A percentile compares a stretch with the other conserved stretches of the same genome.
These are phyloP conservation scores for Paramecium tetraurelia DNA, from an alignment of 73 alveolate species.

Conservation along the genomic window DNA sequence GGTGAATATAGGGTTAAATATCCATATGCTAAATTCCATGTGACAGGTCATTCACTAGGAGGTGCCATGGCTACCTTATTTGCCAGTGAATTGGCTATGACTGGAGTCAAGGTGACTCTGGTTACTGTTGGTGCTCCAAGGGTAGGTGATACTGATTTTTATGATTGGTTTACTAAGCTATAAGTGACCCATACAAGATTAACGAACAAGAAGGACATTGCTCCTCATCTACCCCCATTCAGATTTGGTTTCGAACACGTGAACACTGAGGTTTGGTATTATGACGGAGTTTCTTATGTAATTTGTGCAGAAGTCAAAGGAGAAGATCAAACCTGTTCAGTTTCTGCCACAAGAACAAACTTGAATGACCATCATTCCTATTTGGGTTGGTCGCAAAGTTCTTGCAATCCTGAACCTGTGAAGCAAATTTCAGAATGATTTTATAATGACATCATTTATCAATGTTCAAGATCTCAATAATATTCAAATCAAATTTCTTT, in stretches of 20 bases:
- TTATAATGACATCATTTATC: not conserved
- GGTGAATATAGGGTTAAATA: not conserved
- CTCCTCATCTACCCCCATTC: constrained; percentile 53
- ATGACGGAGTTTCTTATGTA: not conserved
- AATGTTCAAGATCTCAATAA: not conserved
- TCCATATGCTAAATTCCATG: constrained; percentile 34
- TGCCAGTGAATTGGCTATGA: constrained; percentile 31
- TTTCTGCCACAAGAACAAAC: not conserved
- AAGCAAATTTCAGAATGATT: not conserved
- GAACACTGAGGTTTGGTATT: constrained; percentile 39
- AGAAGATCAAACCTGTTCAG: constrained; percentile 2
- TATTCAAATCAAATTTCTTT: not conserved
- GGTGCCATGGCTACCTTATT: constrained; percentile 57
- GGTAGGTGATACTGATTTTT: constrained; percentile 45
- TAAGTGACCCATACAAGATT: constrained; percentile 33
- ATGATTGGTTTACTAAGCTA: not conserved
- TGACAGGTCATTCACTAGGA: constrained; percentile 60
- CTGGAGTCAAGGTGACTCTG: not conserved
- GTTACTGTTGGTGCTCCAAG: constrained; percentile 59
- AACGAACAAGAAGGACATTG: constrained; percentile 10
- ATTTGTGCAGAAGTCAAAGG: constrained; percentile 5
- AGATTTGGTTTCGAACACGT: constrained; percentile 32
- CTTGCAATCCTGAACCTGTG: not conserved
- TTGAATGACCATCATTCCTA: not conserved
- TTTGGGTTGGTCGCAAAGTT: constrained; percentile 4